Base-by-base conservation (phyloP, 441 rosid species). In the Arabidopsis lyrata region DNA sequence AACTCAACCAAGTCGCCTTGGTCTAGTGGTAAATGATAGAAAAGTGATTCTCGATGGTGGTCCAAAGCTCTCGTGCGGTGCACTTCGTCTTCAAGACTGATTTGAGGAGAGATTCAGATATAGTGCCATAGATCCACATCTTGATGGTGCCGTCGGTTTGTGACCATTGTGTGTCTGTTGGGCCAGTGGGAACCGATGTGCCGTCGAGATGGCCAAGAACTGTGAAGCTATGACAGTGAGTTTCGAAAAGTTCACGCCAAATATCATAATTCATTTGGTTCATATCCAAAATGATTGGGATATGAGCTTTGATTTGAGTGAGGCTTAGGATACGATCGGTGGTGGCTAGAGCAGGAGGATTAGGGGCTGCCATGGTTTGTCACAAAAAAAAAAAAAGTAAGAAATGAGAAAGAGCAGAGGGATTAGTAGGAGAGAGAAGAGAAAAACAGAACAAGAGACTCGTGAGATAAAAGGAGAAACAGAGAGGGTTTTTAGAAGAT, bases 211-310 rank as follows among this genome's bases (percentile, higher is more conserved):
- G 63, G 1, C 38, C 60, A 6, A 55, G 35, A 7, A 29, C 13
- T 1, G 1, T 15, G 24, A 57, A 57, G 7, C 42, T 57, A 5
- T n/a, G 41, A 4, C 24, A 57, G 5, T 57, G 63, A 0, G 44
- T 57, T 4, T 57, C 42, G 3, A 57, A 57, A 2, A 57, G 5
- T 5, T 57, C 63, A 3, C 42, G 24, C 63, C 63, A 57, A 1
- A 34, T 34, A 2, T 57, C 42, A 3, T 57, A 57, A 1, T 57
- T 57, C 6, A 31, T 6, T 15, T 57, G 20, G 3, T 32, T 10
- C 63, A 57, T 57, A 15, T 57, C 42, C 2, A 57, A 18, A 24
- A 11, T 34, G 41, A 57, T 57, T 2, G 63, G 22, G 22, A 57
- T 14, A n/a, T 56, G 39, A 31, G 61, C 36, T 2, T 32, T 14